A percentile compares a stretch with the other conserved stretches of the same genome.
These are phyloP conservation scores for Gaeumannomyces sp. DNA, from an alignment of 2,329 filamentous ascomycete genomes.

Conservation along the genomic window DNA sequence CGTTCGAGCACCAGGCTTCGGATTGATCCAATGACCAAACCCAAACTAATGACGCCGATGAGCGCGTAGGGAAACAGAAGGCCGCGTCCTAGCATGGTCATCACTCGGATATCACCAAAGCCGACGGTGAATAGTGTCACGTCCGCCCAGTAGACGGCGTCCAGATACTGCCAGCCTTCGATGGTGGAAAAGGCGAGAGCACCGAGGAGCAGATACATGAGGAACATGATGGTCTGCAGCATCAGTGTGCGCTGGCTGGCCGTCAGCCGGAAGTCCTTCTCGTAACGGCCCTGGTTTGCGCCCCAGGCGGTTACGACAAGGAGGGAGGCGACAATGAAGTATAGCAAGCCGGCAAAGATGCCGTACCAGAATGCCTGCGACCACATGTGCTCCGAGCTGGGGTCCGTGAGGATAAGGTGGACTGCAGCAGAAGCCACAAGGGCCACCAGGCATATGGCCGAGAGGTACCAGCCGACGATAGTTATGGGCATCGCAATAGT, in stretches of 20 bases:
- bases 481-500: constrained; percentile 76
- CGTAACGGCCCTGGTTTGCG: constrained; percentile 63
- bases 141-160: constrained; percentile 74
- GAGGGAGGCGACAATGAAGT: constrained; percentile 70
- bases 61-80: constrained; percentile 80
- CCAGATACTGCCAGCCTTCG: constrained; percentile 69
- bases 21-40: constrained; percentile 32
- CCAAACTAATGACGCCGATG: constrained; percentile 66
- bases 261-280: constrained; percentile 71
- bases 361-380: constrained; percentile 87
- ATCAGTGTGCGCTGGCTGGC: constrained; percentile 81
- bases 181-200: constrained; percentile 68
- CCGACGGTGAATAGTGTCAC: constrained; percentile 62
- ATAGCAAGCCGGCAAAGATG: constrained; percentile 71
- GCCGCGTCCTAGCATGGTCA: constrained; percentile 53
- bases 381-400: constrained; percentile 49
- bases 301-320: constrained; percentile 76
- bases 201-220: constrained; percentile 73
- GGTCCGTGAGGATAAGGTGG: constrained; percentile 35
- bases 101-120: constrained; percentile 48
- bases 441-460: constrained; percentile 58
- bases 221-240: constrained; percentile 80
- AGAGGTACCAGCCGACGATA: constrained; percentile 69
- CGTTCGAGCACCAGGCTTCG: constrained; percentile 56
- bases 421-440: constrained; percentile 62